Conservation (phyloP, 2,329 filamentous ascomycete genomes). For the Aspergillus fumigatus region DNA sequence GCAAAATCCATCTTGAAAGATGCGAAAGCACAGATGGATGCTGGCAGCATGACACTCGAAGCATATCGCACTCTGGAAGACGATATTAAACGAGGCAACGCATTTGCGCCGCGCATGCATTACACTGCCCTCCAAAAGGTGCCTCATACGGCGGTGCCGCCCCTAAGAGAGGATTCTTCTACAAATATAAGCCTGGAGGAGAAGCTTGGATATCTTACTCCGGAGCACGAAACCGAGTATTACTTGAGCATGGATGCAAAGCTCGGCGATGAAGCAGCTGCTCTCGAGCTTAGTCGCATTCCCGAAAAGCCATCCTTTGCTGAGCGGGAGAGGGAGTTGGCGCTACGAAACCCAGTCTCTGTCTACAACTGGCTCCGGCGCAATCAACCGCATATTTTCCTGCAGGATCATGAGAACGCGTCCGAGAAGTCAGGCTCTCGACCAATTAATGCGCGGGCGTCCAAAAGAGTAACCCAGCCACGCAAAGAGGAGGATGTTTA, state of each 20-base stretch:
- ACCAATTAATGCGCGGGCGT: conserved; percentile 37
- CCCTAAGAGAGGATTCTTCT: conserved; percentile 12
- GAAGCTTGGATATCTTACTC: conserved; percentile 41
- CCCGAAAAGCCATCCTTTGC: conserved; percentile 41
- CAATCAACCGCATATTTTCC: conserved; percentile 76
- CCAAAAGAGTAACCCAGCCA: conserved; percentile 36
- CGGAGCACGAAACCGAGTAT: conserved; percentile 42
- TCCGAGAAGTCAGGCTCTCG: conserved; percentile 40
- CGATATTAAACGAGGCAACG: conserved; percentile 33
- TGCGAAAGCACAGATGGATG: conserved; percentile 34
- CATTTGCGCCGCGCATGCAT: conserved; percentile 34
- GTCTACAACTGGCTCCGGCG: conserved; percentile 94
- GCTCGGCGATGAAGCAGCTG: conserved; percentile 42
- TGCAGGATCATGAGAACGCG: conserved; percentile 64
- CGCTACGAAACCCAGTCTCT: conserved; percentile 75
- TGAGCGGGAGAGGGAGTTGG: conserved; percentile 52
- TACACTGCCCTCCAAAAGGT: conserved; percentile 30
- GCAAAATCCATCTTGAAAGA: conserved; percentile 36
- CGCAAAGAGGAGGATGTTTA: conserved; percentile 40
- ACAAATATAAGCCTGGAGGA: conserved; percentile 23
- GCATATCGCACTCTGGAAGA: conserved; percentile 38
- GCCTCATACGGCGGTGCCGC: conserved; percentile 23
- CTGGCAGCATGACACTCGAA: conserved; percentile 31
- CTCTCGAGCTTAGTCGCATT: conserved; percentile 46
- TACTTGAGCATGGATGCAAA: conserved; percentile 40